Percentiles rank a stretch among this genome's conserved stretches.
Conservation (phyloP, 345 rosid species). For the Anacardium occidentale region DNA sequence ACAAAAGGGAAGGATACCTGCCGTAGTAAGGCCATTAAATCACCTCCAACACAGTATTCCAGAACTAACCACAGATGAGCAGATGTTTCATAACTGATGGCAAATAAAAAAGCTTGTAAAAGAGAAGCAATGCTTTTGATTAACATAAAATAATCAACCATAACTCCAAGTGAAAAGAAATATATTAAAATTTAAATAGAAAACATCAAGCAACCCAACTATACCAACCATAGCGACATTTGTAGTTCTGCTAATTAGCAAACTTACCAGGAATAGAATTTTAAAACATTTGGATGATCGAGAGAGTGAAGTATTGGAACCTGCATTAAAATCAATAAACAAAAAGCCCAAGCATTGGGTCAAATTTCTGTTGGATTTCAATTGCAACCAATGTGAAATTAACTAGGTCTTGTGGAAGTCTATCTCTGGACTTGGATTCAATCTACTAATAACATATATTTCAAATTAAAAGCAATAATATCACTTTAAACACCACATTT, state of each 20-base stretch:
- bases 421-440: neutral
- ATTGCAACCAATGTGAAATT: neutral
- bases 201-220: neutral
- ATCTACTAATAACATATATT: neutral
- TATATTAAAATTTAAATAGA: neutral
- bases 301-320: slow-evolving; percentile 88
- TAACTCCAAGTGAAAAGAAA: neutral
- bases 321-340: slow-evolving; percentile 37
- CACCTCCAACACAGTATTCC: slow-evolving; percentile 97
- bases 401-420: neutral
- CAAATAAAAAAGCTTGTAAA: neutral
- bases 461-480: neutral
- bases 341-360: neutral
- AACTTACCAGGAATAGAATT: slow-evolving; percentile 80
- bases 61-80: slow-evolving; percentile 97
- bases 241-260: neutral
- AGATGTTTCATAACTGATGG: slow-evolving; percentile 86
- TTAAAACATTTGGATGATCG: slow-evolving; percentile 74
- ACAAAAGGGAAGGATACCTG: slow-evolving; percentile 52
- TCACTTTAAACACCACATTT: neutral
- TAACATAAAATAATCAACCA: neutral
- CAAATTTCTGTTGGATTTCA: neutral
- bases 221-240: neutral
- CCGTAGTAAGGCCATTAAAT: slow-evolving; percentile 72
- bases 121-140: neutral